Evolutionary conservation across 495 filamentous ascomycete species (phyloP).

Genomic region (Talaromyces borbonicus): DNA sequence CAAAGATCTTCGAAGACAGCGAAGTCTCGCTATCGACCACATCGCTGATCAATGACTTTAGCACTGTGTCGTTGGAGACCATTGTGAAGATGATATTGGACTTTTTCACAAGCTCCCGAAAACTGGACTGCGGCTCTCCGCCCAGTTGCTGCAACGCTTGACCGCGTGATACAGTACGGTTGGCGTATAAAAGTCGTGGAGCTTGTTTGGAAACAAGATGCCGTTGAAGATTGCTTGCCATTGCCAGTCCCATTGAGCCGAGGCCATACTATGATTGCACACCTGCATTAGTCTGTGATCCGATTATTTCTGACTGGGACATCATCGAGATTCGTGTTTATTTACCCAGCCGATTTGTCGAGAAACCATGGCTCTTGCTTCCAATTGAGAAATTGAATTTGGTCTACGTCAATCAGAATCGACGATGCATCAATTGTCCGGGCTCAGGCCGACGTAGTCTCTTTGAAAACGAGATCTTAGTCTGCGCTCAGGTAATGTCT

Average conservation of each 20-base stretch:
- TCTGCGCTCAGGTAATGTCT: too few species aligned
- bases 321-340: neutral
- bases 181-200: conserved; percentile 29
- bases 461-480: too few species aligned
- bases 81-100: conserved; percentile 39
- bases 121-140: conserved; percentile 23
- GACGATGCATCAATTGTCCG: too few species aligned
- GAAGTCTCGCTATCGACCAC: conserved; percentile 21
- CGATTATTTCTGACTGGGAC: too few species aligned
- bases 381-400: neutral
- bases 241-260: conserved; percentile 41
- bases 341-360: conserved; percentile 7
- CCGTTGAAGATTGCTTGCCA: conserved; percentile 37
- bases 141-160: conserved; percentile 25
- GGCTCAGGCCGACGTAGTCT: too few species aligned
- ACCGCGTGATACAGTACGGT: conserved; percentile 36
- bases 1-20: conserved; percentile 29
- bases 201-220: conserved; percentile 31
- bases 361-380: neutral
- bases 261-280: conserved; percentile 29
- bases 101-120: conserved; percentile 25
- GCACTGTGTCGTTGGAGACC: conserved; percentile 34
- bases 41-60: conserved; percentile 25
- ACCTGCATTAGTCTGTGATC: too few species aligned
- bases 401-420: too few species aligned